Evolutionary conservation across 768 basidiomycete species (phyloP).

Genomic region (Tylopilus felleus): DNA sequence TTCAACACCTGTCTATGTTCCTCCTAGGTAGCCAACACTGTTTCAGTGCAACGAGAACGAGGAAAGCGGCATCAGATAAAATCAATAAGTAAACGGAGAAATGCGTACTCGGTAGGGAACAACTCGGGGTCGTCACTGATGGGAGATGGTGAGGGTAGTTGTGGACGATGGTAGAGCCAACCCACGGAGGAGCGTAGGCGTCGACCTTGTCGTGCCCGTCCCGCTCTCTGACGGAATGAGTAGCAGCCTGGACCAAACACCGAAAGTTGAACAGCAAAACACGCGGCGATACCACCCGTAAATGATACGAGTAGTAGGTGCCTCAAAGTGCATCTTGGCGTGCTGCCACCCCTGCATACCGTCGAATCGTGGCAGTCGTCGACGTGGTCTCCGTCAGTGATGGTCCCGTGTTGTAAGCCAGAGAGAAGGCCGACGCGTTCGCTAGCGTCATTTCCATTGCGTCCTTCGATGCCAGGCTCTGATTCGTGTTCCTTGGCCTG

Average conservation of each 20-base stretch:
- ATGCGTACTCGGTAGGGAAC: slow-evolving; percentile 58
- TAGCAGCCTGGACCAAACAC: slow-evolving; percentile 36
- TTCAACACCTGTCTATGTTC: slow-evolving; percentile 78
- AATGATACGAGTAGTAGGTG: slow-evolving; percentile 52
- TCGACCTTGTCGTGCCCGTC: slow-evolving; percentile 16
- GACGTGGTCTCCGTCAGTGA: slow-evolving; percentile 10
- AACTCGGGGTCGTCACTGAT: slow-evolving; percentile 71
- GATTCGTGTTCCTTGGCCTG: slow-evolving; percentile 28
- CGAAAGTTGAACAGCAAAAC: slow-evolving; percentile 47
- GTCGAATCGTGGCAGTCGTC: background rate
- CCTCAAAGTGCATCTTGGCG: slow-evolving; percentile 8
- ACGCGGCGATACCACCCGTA: slow-evolving; percentile 48
- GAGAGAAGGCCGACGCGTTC: slow-evolving; percentile 41
- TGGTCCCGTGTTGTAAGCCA: slow-evolving; percentile 11
- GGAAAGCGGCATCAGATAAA: background rate
- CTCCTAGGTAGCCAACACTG: slow-evolving; percentile 70
- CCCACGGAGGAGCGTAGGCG: slow-evolving; percentile 58
- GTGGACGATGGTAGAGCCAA: slow-evolving; percentile 68
- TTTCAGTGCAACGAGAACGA: background rate
- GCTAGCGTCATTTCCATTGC: background rate
- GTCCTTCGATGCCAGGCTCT: slow-evolving; percentile 40
- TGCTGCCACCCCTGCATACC: slow-evolving; percentile 17
- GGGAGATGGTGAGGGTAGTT: slow-evolving; percentile 65
- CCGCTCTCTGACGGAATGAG: slow-evolving; percentile 7
- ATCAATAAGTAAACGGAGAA: background rate